Base-by-base conservation (phyloP, 345 rosid genomes). In the Murraya koenigii region DNA sequence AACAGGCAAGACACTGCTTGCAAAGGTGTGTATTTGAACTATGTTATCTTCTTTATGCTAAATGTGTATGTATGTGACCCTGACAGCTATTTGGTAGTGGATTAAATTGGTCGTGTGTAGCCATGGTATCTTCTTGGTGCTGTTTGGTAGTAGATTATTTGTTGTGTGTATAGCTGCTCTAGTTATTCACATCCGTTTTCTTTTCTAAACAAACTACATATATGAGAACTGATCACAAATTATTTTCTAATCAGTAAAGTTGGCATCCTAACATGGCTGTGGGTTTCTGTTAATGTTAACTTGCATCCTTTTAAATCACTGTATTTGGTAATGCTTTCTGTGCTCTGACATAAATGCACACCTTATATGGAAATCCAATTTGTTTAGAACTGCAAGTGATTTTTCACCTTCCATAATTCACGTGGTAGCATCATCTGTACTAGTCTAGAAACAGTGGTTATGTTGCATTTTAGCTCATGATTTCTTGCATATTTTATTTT, bases 1-100 rank as follows among this genome's bases (percentile, higher is more conserved):
- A 14, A 97, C 99, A n/a, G 99, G 99, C 74, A 97, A 94, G 85
- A 97, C 99, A 36, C 82, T 97, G 77, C 98, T 97, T 67, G 99
- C 99, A 17, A 97, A 97, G 97, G 99, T 94, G 19, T 77, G 82
- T 52, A 26, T 44, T 19, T 61, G 39, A 58, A 22, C 35, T 10
- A 10, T 19, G 4, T 73, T 44, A 39, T 41, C 25, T 58, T 26
- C 47, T 60, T 35, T 75, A 22, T 62, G n/a, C 74, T 67, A 49
- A 47, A 28, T 41, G 20, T 56, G 8, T 17, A 33, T 0, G 0
- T 8, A 38, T 64, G 39, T 14, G 28, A 5, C 30, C 58, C 26
- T 13, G 1, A 5, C 58, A 41, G 36, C 59, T 6, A 19, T 28
- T 60, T 11, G n/a, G 26, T 3, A 44, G 49, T 13, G 13, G 49